Conservation (phyloP, 441 rosid genomes). For the Manihot esculenta region DNA sequence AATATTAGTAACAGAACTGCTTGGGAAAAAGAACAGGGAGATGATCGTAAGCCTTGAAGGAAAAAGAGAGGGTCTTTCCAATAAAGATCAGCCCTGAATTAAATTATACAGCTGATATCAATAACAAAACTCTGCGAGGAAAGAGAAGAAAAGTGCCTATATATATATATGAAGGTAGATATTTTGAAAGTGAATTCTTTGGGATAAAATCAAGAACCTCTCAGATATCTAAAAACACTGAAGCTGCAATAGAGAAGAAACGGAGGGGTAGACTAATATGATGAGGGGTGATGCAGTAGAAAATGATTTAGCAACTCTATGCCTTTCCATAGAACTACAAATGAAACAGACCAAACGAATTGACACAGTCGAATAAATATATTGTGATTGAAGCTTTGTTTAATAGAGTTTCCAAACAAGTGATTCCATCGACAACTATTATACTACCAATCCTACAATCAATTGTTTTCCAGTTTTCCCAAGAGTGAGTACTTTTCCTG, state of each 20-base stretch:
- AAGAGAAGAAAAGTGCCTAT: neutral
- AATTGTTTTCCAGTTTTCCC: neutral
- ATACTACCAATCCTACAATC: neutral
- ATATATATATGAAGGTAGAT: neutral
- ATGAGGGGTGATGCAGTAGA: neutral
- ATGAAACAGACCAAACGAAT: neutral
- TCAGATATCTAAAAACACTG: neutral
- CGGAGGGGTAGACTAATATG: neutral
- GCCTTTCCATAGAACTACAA: neutral
- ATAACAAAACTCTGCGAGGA: neutral
- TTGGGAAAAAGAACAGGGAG: neutral
- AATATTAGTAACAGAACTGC: neutral
- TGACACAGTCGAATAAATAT: neutral
- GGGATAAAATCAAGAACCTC: neutral
- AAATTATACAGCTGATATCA: neutral
- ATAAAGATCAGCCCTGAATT: neutral
- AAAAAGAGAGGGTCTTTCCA: neutral
- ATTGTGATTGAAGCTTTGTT: neutral
- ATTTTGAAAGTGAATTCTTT: neutral
- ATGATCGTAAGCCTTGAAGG: neutral
- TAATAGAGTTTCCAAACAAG: neutral
- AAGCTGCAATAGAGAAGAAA: neutral
- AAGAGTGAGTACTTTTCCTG: neutral
- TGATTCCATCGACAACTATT: too few species aligned
- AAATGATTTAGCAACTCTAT: slow-evolving; percentile 1